A percentile compares a stretch with the other conserved stretches of the same genome.
Evolutionary conservation across 2,329 filamentous ascomycete genomes (phyloP).

Genomic region (Fusarium phyllophilum): DNA sequence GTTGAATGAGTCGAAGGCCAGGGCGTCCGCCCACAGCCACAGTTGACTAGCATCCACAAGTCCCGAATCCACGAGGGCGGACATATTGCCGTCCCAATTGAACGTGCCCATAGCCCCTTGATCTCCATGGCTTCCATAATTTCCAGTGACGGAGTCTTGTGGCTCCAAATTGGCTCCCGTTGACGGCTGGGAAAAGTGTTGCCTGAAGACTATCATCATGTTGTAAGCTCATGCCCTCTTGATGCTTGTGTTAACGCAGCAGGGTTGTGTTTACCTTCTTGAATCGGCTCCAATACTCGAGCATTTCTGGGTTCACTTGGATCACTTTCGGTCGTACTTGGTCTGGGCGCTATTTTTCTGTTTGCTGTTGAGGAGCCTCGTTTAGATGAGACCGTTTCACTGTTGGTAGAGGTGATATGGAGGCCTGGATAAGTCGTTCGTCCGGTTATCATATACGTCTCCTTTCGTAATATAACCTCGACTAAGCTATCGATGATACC

Average conservation of each 20-base stretch:
- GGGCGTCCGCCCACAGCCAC: background rate
- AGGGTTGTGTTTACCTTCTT: background rate
- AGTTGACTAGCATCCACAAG: background rate
- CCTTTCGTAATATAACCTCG: background rate
- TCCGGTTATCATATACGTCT: background rate
- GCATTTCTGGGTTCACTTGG: background rate
- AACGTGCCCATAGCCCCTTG: background rate
- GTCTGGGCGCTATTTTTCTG: accelerated
- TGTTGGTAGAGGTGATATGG: accelerated
- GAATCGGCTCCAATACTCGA: background rate
- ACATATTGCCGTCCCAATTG: background rate
- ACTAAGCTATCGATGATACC: background rate
- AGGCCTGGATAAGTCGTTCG: background rate
- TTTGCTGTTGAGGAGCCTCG: background rate
- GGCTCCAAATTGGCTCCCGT: accelerated
- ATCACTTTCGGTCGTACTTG: accelerated
- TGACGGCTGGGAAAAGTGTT: background rate
- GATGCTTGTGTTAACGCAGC: too few relatives aligned
- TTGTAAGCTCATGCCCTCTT: background rate
- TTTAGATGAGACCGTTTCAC: too few relatives aligned
- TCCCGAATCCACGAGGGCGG: background rate
- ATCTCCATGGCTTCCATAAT: accelerated
- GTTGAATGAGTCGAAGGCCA: background rate
- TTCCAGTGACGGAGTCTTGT: accelerated
- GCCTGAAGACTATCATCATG: background rate